phyloP scores from a whole-genome alignment of 306 rosid genomes.

The Benincasa hispida region DNA sequence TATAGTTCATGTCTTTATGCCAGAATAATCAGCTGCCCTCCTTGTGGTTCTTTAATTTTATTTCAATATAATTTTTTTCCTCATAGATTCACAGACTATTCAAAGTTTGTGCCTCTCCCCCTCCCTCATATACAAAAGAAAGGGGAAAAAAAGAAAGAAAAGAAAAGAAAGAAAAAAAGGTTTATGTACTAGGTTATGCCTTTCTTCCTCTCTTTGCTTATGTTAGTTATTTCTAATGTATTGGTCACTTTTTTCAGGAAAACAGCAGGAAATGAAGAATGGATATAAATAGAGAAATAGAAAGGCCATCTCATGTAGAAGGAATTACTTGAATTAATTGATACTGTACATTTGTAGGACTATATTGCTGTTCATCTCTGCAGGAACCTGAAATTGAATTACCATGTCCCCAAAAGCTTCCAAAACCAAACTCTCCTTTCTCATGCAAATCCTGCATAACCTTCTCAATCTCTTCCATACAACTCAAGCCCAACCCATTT shows the following conservation, averaged over 20 bases:
- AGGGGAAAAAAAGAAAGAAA: neutral
- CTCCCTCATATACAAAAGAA: neutral
- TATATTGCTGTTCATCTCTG: slow-evolving; percentile 11
- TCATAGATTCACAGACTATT: neutral
- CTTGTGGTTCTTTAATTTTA: neutral
- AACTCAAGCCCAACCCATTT: slow-evolving; percentile 10
- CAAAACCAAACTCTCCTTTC: slow-evolving; percentile 71
- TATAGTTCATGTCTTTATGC: neutral
- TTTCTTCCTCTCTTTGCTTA: neutral
- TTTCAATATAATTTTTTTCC: neutral
- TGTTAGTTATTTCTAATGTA: neutral
- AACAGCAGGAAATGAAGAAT: neutral
- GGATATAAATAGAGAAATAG: neutral
- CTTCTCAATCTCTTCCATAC: slow-evolving; percentile 69
- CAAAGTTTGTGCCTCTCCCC: neutral
- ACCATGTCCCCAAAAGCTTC: slow-evolving; percentile 59
- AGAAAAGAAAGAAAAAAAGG: neutral
- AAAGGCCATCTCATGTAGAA: slow-evolving; percentile 1
- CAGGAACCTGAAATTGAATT: slow-evolving; percentile 9
- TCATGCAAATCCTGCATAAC: slow-evolving; percentile 46
- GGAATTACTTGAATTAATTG: slow-evolving; percentile 33
- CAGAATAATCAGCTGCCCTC: neutral
- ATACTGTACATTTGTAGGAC: slow-evolving; percentile 18
- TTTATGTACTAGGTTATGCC: neutral
- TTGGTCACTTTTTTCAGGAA: neutral